Conservation (phyloP, 2,329 filamentous ascomycete species). For the Diaporthe citriasiana region DNA sequence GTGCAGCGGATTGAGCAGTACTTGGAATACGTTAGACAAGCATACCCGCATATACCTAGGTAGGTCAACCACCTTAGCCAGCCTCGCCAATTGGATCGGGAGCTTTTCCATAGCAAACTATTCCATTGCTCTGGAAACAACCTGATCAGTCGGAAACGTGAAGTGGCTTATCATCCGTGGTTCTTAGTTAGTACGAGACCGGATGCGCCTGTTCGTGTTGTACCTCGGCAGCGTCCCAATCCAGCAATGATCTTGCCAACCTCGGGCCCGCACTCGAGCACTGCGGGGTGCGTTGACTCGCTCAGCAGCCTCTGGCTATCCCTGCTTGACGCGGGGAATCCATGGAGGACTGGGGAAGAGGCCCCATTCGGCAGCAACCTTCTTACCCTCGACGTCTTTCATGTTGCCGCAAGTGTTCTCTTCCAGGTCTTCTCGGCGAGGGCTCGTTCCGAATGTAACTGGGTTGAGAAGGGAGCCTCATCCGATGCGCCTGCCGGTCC, state of each 20-base stretch:
- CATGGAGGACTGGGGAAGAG: conserved; percentile 20
- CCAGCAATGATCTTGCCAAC: conserved; percentile 14
- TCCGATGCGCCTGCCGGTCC: conserved; percentile 27
- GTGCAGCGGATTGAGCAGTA: neutral
- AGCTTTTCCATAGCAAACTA: neutral
- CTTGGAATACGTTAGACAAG: neutral
- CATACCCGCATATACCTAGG: neutral
- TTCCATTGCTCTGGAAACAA: neutral
- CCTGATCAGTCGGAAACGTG: neutral
- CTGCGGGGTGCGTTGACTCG: conserved; percentile 18
- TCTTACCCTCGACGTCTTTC: neutral
- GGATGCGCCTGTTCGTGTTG: neutral
- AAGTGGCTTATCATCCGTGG: neutral
- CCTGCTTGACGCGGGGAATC: conserved; percentile 33
- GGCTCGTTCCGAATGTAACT: neutral
- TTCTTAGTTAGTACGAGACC: neutral
- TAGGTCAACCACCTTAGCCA: neutral
- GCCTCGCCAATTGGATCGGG: conserved; percentile 1
- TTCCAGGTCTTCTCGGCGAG: neutral
- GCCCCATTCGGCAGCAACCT: conserved; percentile 26
- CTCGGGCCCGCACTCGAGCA: conserved; percentile 10
- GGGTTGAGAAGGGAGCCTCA: conserved; percentile 17
- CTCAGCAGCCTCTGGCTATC: conserved; percentile 10
- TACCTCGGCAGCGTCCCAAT: conserved; percentile 32
- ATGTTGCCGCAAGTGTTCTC: neutral